phyloP scores from a whole-genome alignment of 352 stramenopile genomes.

The Phytophthora capsici region DNA sequence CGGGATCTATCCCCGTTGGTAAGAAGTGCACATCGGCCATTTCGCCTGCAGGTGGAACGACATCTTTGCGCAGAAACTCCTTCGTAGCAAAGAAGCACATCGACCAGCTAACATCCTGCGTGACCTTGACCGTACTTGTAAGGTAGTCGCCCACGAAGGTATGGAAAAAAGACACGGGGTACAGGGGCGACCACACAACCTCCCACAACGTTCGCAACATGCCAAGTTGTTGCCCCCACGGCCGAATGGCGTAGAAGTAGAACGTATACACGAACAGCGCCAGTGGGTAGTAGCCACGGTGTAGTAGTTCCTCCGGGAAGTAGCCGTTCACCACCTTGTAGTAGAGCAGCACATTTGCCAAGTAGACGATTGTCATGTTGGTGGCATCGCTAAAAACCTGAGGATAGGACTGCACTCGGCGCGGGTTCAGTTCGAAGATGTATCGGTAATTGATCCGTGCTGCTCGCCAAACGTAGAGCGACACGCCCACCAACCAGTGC shows the following conservation, averaged over 20 bases:
- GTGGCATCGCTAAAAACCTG: conserved; percentile 96
- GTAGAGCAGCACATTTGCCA: conserved; percentile 95
- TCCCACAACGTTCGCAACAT: conserved; percentile 90
- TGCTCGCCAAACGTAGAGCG: conserved; percentile 91
- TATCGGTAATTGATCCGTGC: conserved; percentile 95
- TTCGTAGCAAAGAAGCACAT: conserved; percentile 95
- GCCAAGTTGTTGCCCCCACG: conserved; percentile 79
- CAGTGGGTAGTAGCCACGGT: conserved; percentile 93
- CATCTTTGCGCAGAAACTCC: conserved; percentile 91
- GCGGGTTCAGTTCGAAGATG: conserved; percentile 95
- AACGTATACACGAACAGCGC: conserved; percentile 93
- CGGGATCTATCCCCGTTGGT: conserved; percentile 12
- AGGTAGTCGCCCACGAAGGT: conserved; percentile 91
- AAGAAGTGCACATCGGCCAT: conserved; percentile 18
- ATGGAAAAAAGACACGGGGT: conserved; percentile 95
- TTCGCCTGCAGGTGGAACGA: conserved; percentile 29
- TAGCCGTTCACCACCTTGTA: conserved; percentile 95
- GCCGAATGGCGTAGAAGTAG: conserved; percentile 93
- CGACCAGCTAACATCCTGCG: conserved; percentile 92
- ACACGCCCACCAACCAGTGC: conserved; percentile 95
- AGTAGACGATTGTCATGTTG: conserved; percentile 96
- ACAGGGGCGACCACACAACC: conserved; percentile 91
- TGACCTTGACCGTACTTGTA: conserved; percentile 86
- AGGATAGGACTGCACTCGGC: conserved; percentile 80
- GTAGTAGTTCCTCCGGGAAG: conserved; percentile 81